Evolutionary conservation across 352 stramenopile genomes (phyloP), one percentile per base, ranked within the genome.

Genomic region (Phytophthora rubi): DNA sequence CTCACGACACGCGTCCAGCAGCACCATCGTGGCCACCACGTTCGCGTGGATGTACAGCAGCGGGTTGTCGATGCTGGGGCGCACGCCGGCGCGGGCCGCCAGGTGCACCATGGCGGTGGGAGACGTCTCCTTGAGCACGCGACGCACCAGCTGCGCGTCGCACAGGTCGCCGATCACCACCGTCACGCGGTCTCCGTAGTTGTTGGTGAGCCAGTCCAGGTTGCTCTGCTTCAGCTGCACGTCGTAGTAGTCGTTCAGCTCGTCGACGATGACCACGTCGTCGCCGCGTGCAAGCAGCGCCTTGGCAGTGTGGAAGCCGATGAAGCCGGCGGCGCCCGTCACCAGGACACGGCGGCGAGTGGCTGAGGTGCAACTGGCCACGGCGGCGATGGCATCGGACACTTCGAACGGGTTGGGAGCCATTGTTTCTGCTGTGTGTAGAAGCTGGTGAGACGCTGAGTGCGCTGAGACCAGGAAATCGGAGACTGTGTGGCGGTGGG

Each of bases 21-120:
- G 81, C 45, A 94, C 77, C 0, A 94, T 98, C 6, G 97, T 99
- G 32, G 88, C 97, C 33, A 87, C 80, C 71, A 99, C 92, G 72
- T 99, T 99, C 45, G 89, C 97, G 68, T 99, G 95, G 72, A 99
- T 98, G 87, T 99, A 99, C 18, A 99, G 77, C 64, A 98, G 91
- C 15, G 97, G 98, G 83, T 99, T 93, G 63, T 99, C 91, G 71
- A 99, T 99, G 47, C 96, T 99, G 13, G 96, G 95, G 16, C 98
- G 83, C 21, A 99, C 98, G 53, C 98, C 97, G 2, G 98, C 98
- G 35, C 97, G 87, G 0, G 98, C 98, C 0, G 98, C 98, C 65
- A 99, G 83, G 84, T 99, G 97, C 72, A 98, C 97, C 26, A 99
- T 91, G 57, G 92, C 88, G 12, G 80, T 72, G 1, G 92, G 82